Evolutionary conservation across 2,329 filamentous ascomycete species (phyloP).

Genomic region (Diaporthe ampelina): DNA sequence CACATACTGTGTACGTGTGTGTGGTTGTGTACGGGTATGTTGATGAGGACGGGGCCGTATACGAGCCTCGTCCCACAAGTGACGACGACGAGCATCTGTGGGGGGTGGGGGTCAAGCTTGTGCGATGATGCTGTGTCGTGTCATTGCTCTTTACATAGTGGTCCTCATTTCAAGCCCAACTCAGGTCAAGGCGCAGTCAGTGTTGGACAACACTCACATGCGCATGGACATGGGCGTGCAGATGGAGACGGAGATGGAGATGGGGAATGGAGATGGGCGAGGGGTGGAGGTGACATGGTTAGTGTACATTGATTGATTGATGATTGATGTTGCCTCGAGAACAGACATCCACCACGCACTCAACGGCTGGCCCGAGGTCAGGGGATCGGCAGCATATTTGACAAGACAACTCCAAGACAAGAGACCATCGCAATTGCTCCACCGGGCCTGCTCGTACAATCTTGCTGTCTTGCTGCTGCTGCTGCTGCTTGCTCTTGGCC

Average conservation of each 20-base stretch:
- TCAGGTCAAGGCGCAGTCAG: neutral
- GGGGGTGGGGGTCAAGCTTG: slow-evolving; percentile 15
- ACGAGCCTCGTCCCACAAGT: neutral
- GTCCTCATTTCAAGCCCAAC: neutral
- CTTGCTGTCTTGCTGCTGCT: neutral
- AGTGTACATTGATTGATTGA: neutral
- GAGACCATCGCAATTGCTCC: too few species aligned
- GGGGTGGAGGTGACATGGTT: neutral
- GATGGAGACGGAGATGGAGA: neutral
- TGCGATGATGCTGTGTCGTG: neutral
- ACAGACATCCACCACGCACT: neutral
- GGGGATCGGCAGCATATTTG: slow-evolving; percentile 21
- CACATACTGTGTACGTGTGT: neutral
- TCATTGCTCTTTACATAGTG: neutral
- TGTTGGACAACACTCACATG: neutral
- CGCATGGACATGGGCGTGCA: neutral
- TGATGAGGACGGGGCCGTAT: neutral
- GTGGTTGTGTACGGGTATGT: neutral
- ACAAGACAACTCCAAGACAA: neutral
- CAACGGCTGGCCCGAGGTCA: slow-evolving; percentile 6
- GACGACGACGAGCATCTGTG: slow-evolving; percentile 8
- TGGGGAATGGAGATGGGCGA: neutral
- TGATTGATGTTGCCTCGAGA: neutral
- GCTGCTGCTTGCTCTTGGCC: neutral
- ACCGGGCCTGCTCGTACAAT: neutral